phyloP scores from a whole-genome alignment of 2,329 filamentous ascomycete genomes.

The Pseudonectria buxi region DNA sequence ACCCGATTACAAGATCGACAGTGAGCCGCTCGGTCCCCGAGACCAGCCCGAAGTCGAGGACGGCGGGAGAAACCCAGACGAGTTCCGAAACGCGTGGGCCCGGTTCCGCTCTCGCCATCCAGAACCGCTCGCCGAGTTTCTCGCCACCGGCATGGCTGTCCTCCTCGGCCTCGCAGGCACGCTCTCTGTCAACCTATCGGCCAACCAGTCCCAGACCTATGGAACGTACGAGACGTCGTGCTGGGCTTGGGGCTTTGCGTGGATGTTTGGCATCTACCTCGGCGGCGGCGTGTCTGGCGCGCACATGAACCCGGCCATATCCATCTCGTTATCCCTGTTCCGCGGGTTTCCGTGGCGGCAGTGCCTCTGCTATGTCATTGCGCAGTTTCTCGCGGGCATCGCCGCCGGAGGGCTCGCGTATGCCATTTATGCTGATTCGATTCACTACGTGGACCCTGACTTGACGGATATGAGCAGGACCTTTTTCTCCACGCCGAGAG shows the following conservation, averaged over 20 bases:
- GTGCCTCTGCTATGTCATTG: constrained; percentile 23
- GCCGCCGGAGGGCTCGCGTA: constrained; percentile 25
- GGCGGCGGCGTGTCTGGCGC: constrained; percentile 22
- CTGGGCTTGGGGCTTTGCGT: constrained; percentile 19
- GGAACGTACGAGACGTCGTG: constrained; percentile 17
- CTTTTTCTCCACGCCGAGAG: constrained; percentile 27
- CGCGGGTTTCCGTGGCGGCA: constrained; percentile 31
- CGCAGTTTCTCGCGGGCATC: constrained; percentile 26
- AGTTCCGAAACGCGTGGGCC: constrained; percentile 18
- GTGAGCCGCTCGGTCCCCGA: constrained; percentile 11
- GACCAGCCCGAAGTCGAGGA: constrained; percentile 9
- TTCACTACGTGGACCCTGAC: constrained; percentile 24
- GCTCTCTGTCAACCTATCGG: constrained; percentile 11
- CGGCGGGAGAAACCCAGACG: constrained; percentile 8
- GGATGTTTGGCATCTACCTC: constrained; percentile 20
- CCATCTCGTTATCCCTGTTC: constrained; percentile 28
- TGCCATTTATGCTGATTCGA: constrained; percentile 25
- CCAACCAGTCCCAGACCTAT: constrained; percentile 6
- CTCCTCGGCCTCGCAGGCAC: constrained; percentile 13
- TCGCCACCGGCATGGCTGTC: constrained; percentile 12
- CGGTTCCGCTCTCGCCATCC: constrained; percentile 13
- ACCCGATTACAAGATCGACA: constrained; percentile 10
- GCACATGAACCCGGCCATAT: constrained; percentile 31
- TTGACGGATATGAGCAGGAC: constrained; percentile 23
- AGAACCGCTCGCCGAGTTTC: constrained; percentile 16